Evolutionary conservation across 345 rosid genomes (phyloP), one percentile per base, ranked within the genome.

Genomic region (Barbarea vulgaris): DNA sequence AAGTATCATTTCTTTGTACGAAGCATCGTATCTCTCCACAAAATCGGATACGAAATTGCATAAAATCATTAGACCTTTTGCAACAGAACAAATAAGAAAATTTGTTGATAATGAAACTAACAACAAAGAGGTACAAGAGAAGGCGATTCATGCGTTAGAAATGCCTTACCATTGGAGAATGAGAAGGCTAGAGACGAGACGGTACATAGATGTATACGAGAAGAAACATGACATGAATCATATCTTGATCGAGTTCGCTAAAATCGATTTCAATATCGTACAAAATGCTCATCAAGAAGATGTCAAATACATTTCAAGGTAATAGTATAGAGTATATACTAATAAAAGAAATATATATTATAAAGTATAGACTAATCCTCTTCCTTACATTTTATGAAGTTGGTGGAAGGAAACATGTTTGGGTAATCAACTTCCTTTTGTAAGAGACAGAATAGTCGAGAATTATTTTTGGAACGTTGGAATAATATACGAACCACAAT

Each of bases 341-440:
- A 27, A 34, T 61, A 27, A 0, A 67, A 66, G 4, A 27, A 37
- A 11, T 28, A 36, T 21, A 44, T 22, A n/a, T n/a, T n/a, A n/a
- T n/a, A n/a, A n/a, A n/a, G n/a, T n/a, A n/a, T n/a, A n/a, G n/a
- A n/a, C 14, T 46, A 6, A 31, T 39, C 5, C 3, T n/a, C 28
- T 41, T 57, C 31, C n/a, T 6, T 67, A 22, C 3, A 11, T 59
- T 28, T 39, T 48, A 11, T 46, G 24, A 28, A 83, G 84, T 65
- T 84, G 86, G 85, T 78, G 85, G 84, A 64, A 56, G 30, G 72
- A 74, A 0, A 64, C 81, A 48, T 57, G 81, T 13, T 44, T 81
- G 13, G 1, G 69, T 7, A 52, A 9, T 2, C 81, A 75, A 73
- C 72, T 84, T 2, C 75, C 82, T 0, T 84, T 57, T 50, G 77